Evolutionary conservation across 2,329 filamentous ascomycete species (phyloP), one percentile per base, ranked within the genome.

Genomic region (Gnomoniopsis smithogilvyi): DNA sequence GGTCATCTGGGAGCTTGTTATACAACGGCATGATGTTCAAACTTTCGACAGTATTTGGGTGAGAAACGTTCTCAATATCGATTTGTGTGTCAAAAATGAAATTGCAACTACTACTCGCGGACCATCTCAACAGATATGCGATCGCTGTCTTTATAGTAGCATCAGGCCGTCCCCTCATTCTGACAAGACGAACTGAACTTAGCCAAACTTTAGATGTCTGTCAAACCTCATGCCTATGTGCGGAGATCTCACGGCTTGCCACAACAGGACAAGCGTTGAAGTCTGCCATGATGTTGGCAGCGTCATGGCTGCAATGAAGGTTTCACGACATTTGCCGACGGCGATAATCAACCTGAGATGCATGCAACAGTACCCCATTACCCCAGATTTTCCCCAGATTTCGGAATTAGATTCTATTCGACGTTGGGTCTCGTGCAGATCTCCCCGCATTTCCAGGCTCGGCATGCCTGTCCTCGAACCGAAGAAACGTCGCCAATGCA

Each of bases 1-100:
- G 62, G 14, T 68, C 66, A 17, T 70, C 68, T 0, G 65, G 63
- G 7, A 67, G 58, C n/a, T 64, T 49, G 10, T 49, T 65, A 51
- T 61, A 57, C 24, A 50, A 17, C 14, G 47, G 47, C 47, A 50
- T 50, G 46, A 12, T 30, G 21, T 26, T 4, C 11, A 26, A 48
- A 3, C 30, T 26, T 22, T 45, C 19, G 19, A 21, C 17, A 2
- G 7, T 6, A 19, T 6, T 10, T 19, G 17, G 38, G 4, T 19
- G 4, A 4, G 17, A 45, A 10, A n/a, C 17, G 17, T 19, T 11
- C 17, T 45, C 17, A 45, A 3, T 11, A 45, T 22, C 3, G 38
- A 19, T 45, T 48, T 12, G 6, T 12, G 22, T 48, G 46, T 22
- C 24, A 17, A 3, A 14, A 47, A 22, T 43, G 8, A 43, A 17